phyloP scores from a whole-genome alignment of 2,329 filamentous ascomycete genomes.

The Geoglossum cookeanum region DNA sequence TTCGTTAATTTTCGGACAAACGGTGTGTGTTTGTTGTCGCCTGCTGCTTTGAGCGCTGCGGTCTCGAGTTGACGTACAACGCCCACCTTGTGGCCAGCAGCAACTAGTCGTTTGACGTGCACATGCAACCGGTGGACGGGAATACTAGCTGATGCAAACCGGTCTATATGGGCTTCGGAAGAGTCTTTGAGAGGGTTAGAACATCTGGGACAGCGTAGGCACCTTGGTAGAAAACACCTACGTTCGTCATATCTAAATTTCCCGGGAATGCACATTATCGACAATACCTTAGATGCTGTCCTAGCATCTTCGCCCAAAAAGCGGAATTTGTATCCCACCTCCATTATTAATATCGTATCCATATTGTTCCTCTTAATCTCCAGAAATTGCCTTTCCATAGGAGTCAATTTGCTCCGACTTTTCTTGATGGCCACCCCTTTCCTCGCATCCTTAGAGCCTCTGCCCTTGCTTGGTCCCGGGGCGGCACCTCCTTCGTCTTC shows the following conservation, averaged over 20 bases:
- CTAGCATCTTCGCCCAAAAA: slow-evolving; percentile 95
- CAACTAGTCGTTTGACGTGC: slow-evolving; percentile 81
- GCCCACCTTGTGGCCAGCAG: slow-evolving; percentile 87
- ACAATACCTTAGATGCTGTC: slow-evolving; percentile 70
- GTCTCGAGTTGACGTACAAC: slow-evolving; percentile 91
- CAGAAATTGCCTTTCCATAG: slow-evolving; percentile 81
- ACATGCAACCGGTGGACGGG: slow-evolving; percentile 81
- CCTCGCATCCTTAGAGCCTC: slow-evolving; percentile 31
- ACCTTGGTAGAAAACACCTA: slow-evolving; percentile 20
- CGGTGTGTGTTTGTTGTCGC: slow-evolving; percentile 81
- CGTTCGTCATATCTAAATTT: slow-evolving; percentile 88
- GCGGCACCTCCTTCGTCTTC: slow-evolving; percentile 23
- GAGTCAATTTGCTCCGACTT: slow-evolving; percentile 63
- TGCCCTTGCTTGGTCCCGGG: slow-evolving; percentile 18
- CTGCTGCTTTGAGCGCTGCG: slow-evolving; percentile 83
- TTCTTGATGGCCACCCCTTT: slow-evolving; percentile 29
- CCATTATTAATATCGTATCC: slow-evolving; percentile 78
- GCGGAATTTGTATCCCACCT: slow-evolving; percentile 94
- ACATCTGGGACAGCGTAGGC: background rate
- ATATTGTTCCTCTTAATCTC: slow-evolving; percentile 84
- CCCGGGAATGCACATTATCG: slow-evolving; percentile 91
- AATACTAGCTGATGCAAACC: slow-evolving; percentile 90
- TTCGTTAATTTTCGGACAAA: slow-evolving; percentile 89
- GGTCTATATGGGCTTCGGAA: slow-evolving; percentile 78
- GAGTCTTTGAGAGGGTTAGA: slow-evolving; percentile 32